These are phyloP conservation scores for Tricharina praecox DNA, from an alignment of 495 filamentous ascomycete species.

Conservation along the genomic window DNA sequence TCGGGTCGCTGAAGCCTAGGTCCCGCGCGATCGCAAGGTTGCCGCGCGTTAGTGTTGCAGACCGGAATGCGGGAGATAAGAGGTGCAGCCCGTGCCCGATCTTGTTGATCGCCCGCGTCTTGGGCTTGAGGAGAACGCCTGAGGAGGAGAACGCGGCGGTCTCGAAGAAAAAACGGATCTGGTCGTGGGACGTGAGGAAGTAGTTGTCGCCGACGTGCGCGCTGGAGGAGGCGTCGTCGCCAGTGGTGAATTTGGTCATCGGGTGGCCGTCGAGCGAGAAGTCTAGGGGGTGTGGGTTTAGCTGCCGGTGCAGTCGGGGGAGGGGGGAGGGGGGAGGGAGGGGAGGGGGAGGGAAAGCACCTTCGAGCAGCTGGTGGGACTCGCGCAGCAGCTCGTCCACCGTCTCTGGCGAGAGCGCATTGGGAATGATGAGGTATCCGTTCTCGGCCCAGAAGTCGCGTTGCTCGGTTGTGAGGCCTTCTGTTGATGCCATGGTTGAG, in stretches of 20 bases:
- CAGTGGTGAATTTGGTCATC: slow-evolving; percentile 81
- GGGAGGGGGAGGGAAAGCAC: too few relatives aligned
- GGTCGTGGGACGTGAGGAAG: slow-evolving; percentile 76
- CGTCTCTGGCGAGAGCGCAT: slow-evolving; percentile 49
- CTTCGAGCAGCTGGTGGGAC: slow-evolving; percentile 53
- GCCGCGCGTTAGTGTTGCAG: slow-evolving; percentile 37
- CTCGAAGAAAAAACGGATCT: slow-evolving; percentile 94
- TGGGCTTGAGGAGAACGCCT: slow-evolving; percentile 52
- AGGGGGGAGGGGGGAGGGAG: too few relatives aligned
- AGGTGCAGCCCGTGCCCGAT: slow-evolving; percentile 83
- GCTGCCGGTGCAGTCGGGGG: background rate
- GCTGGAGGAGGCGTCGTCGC: slow-evolving; percentile 34
- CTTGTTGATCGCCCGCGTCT: slow-evolving; percentile 77
- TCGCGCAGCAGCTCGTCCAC: slow-evolving; percentile 52
- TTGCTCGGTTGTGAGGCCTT: slow-evolving; percentile 49
- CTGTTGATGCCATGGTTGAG: background rate
- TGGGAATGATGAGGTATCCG: slow-evolving; percentile 78
- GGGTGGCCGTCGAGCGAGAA: slow-evolving; percentile 70
- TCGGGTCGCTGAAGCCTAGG: slow-evolving; percentile 58
- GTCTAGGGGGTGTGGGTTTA: slow-evolving; percentile 16
- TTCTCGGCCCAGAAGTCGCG: slow-evolving; percentile 54
- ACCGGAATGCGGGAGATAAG: slow-evolving; percentile 52
- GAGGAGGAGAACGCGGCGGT: slow-evolving; percentile 46
- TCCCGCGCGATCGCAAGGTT: slow-evolving; percentile 47
- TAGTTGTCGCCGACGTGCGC: slow-evolving; percentile 85